Evolutionary conservation across 768 basidiomycete species (phyloP), one percentile per base, ranked within the genome.

Genomic region (Leccinum rimulosum): DNA sequence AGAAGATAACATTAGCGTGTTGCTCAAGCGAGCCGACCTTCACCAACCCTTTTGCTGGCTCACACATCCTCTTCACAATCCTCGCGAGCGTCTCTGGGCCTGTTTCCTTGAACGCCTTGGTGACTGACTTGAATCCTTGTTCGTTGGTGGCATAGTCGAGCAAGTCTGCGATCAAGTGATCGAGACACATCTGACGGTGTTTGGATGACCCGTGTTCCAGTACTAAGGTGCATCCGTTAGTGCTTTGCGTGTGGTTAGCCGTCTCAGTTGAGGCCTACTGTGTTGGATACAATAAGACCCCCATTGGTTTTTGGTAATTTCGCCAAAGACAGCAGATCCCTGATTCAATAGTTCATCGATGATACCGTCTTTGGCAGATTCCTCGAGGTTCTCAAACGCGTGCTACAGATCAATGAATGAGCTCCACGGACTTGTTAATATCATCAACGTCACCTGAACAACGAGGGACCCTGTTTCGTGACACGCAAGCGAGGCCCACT

Each of bases 381-480:
- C 86, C 71, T 92, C 91, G 0, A 92, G 80, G 67, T 93, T 92
- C 73, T 92, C 90, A 65, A 93, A 93, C 0, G 89, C 90, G 58
- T 91, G 90, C 88, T 90, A 64, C 25, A 43, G 49, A 59, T 11
- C 27, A 45, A 22, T 72, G 25, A 70, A 61, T 43, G 57, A 62
- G 31, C 19, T 36, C 50, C 22, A 45, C 17, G 40, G 45, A 11
- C n/a, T 4, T 2, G 38, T 50, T 38, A 25, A 30, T 14, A 30
- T 10, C 31, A 53, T 27, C 15, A 17, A 22, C 54, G 73, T 59
- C 66, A 91, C 91, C 82, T 92, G 91, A 51, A 93, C 91, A 50
- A 93, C 91, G 27, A 93, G 81, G 19, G 91, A 93, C 8, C 92
- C 92, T 0, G 92, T 94, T 74, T 94, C 92, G 66, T 94, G 92